Evolutionary conservation across 2,329 filamentous ascomycete species (phyloP), one percentile per base, ranked within the genome.

Genomic region (Diaporthe sp.): DNA sequence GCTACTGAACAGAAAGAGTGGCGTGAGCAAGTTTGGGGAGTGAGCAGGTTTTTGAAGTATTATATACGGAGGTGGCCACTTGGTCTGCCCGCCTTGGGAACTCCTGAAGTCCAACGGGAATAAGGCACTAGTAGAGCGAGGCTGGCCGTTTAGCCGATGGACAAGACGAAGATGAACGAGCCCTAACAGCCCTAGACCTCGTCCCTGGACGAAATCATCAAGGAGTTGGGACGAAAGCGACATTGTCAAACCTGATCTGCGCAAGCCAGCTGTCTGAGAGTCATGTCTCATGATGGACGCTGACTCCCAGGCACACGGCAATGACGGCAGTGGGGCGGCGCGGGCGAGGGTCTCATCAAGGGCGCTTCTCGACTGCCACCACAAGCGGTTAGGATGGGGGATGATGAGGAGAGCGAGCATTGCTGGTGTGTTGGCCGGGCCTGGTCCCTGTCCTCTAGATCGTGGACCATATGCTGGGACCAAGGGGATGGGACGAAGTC

Each of bases 11-110:
- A 28, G 72, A 57, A 73, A 51, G 55, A 60, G 31, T 75, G 73
- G 75, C 73, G 61, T 76, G 75, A 76, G 75, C 60, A 73, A 44
- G 68, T 76, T 71, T 75, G 55, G 39, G 49, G 31, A 67, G 28
- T 71, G 68, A 72, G 73, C 60, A 67, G 70, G 46, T 75, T 73
- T 67, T 44, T 65, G 55, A 73, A 15, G 55, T 42, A 58, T 75
- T 67, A 71, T 75, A 75, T 75, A 75, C 70, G 49, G 49, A 65
- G 46, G 34, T 25, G 37, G 28, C 42, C 49, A 15, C 57, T 25
- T 46, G 15, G 31, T 12, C 46, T 42, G 19, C 46, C 62, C 31
- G 28, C 44, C 7, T 68, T 39, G 28, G 62, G 55, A 44, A 73
- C 62, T 55, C 25, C 25, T 37, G 49, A 15, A 68, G 25, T 39